A percentile compares a stretch with the other conserved stretches of the same genome.
Evolutionary conservation across 768 basidiomycete genomes (phyloP).

Genomic region (Plicaturopsis crispa): DNA sequence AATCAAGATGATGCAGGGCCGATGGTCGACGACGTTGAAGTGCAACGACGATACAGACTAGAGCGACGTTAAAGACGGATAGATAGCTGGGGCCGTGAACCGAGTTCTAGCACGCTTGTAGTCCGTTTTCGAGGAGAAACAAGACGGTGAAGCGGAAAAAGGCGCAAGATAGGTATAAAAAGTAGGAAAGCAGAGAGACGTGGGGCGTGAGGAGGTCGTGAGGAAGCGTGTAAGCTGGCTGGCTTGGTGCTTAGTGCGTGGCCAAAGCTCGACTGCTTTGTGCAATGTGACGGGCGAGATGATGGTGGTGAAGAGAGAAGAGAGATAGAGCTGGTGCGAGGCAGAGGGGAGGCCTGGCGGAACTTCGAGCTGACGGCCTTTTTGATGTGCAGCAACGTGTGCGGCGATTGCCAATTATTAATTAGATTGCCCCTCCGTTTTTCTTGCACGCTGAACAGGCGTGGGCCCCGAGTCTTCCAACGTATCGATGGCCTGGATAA

Average conservation of each 20-base stretch:
- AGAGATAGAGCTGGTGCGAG: no score
- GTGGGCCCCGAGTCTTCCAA: neutral
- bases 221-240: constrained; percentile 32
- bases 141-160: constrained; percentile 11
- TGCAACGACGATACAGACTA: constrained; percentile 26
- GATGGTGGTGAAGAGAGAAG: constrained; percentile 41
- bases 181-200: constrained; percentile 26
- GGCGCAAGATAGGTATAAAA: constrained; percentile 51
- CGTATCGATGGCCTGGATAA: neutral
- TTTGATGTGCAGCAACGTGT: constrained; percentile 78
- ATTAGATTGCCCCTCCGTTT: constrained; percentile 1
- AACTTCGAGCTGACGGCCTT: constrained; percentile 40
- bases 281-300: no score
- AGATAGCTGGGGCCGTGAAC: constrained; percentile 28
- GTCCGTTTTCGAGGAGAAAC: constrained; percentile 6
- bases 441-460: no score
- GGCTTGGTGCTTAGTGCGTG: constrained; percentile 17
- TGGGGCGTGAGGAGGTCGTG: constrained; percentile 52
- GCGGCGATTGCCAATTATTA: constrained; percentile 38
- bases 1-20: constrained; percentile 39
- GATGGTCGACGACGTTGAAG: no score
- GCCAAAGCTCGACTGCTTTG: no score
- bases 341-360: constrained; percentile 48
- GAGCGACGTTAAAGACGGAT: constrained; percentile 25
- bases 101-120: constrained; percentile 25